Conservation (phyloP, 192 early-diverging fungal genomes). For the Backusella tuberculispora region DNA sequence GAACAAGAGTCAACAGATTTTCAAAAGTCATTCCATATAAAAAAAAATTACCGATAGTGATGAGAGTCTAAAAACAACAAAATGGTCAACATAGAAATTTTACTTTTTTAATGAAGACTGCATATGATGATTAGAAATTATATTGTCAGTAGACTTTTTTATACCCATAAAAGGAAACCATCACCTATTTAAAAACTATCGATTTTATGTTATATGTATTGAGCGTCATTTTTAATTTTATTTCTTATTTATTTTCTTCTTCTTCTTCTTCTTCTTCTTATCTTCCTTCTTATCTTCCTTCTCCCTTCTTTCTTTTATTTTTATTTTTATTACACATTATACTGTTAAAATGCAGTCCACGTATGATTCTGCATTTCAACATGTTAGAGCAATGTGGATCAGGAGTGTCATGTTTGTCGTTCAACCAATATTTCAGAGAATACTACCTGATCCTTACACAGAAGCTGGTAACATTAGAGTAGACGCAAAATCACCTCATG, state of each 20-base stretch:
- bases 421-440: slow-evolving; percentile 25
- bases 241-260: not conserved
- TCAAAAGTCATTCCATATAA: no score
- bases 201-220: no score
- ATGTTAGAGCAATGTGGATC: slow-evolving; percentile 22
- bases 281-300: not conserved
- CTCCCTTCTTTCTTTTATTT: not conserved
- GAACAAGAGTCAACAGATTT: no score
- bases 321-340: not conserved
- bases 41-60: no score
- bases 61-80: no score
- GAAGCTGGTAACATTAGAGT: slow-evolving; percentile 33
- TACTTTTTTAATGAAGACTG: no score
- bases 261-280: no score
- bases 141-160: not conserved
- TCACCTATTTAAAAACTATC: not conserved
- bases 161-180: not conserved
- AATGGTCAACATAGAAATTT: no score
- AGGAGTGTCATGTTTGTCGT: slow-evolving; percentile 20
- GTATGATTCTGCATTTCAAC: slow-evolving; percentile 10
- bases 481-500: slow-evolving; percentile 28
- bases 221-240: not conserved
- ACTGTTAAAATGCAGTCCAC: not conserved
- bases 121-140: not conserved
- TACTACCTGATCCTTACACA: slow-evolving; percentile 40